These are phyloP conservation scores for Vicia faba DNA, from an alignment of 306 rosid genomes.

Conservation along the genomic window DNA sequence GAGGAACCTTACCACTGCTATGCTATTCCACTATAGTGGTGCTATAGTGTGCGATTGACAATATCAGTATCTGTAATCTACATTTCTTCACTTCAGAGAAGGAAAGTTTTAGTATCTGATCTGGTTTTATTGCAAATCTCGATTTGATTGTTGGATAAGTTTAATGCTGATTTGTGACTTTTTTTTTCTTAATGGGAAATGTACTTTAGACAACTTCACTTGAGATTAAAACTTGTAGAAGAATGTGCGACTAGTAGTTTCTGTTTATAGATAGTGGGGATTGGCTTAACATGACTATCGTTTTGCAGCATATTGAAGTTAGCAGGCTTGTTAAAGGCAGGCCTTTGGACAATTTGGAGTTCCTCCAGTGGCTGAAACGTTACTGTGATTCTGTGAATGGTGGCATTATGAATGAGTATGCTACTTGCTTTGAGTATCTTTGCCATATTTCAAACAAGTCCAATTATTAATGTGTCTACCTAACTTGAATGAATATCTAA, in stretches of 20 bases:
- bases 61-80: no score
- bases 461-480: background rate
- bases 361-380: slow-evolving; percentile 96
- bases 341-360: slow-evolving; percentile 94
- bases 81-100: background rate
- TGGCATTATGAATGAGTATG: slow-evolving; percentile 82
- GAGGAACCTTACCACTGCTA: no score
- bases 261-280: slow-evolving; percentile 16
- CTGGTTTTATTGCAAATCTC: slow-evolving; percentile 10
- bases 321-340: slow-evolving; percentile 96
- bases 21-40: no score
- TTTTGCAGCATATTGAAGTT: slow-evolving; percentile 85
- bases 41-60: no score
- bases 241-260: slow-evolving; percentile 7
- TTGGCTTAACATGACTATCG: slow-evolving; percentile 18
- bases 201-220: background rate
- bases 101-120: slow-evolving; percentile 15
- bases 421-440: slow-evolving; percentile 35
- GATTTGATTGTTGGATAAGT: slow-evolving; percentile 22
- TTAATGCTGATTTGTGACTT: background rate
- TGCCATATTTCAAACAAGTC: background rate
- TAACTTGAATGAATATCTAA: background rate
- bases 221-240: slow-evolving; percentile 10
- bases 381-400: slow-evolving; percentile 94
- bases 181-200: slow-evolving; percentile 8